Conservation (phyloP, 306 rosid species). For the Castanea mollissima region DNA sequence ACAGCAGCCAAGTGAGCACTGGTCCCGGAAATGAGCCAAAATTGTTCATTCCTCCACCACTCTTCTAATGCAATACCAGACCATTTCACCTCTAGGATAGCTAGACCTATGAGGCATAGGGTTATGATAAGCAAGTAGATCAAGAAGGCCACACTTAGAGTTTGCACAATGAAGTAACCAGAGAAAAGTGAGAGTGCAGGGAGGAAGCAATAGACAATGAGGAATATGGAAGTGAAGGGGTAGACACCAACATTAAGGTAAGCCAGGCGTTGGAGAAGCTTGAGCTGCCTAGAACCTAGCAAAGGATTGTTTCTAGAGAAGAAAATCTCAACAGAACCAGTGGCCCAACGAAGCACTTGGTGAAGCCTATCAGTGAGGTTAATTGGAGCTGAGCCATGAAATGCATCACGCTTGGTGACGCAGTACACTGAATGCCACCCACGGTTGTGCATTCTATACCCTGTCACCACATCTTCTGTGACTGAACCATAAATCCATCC, state of each 20-base stretch:
- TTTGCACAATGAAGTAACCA: constrained; percentile 46
- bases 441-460: constrained; percentile 58
- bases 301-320: constrained; percentile 51
- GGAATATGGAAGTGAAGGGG: constrained; percentile 55
- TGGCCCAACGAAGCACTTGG: constrained; percentile 61
- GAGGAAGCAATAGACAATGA: constrained; percentile 51
- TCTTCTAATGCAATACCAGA: constrained; percentile 44
- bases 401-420: constrained; percentile 50
- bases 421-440: constrained; percentile 62
- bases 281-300: constrained; percentile 32
- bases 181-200: constrained; percentile 49
- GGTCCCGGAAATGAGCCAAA: constrained; percentile 54
- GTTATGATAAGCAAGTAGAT: constrained; percentile 48
- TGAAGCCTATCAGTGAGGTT: constrained; percentile 50
- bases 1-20: constrained; percentile 58
- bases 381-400: constrained; percentile 52
- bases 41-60: constrained; percentile 62
- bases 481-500: constrained; percentile 66
- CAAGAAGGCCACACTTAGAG: constrained; percentile 33
- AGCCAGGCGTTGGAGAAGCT: constrained; percentile 39
- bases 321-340: constrained; percentile 57
- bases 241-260: constrained; percentile 54
- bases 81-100: constrained; percentile 51
- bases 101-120: constrained; percentile 24
- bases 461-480: constrained; percentile 57